These are phyloP conservation scores for Scleroderma citrinum DNA, from an alignment of 768 basidiomycete genomes.

Conservation along the genomic window DNA sequence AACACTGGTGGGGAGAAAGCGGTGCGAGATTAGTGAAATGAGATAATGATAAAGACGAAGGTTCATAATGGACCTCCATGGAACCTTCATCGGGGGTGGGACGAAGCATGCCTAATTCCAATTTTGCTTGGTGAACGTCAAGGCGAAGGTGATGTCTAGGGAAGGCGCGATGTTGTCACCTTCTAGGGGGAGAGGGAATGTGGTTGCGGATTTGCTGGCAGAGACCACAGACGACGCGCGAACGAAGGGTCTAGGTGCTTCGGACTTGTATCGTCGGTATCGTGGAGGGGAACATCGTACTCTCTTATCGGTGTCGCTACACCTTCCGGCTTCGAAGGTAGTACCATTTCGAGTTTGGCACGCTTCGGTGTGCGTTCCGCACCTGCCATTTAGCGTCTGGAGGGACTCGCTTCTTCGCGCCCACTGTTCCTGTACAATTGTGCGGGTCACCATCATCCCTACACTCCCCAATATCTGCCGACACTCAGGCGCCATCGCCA, in stretches of 20 bases:
- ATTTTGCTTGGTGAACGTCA: slow-evolving; percentile 17
- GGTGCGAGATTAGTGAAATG: slow-evolving; percentile 18
- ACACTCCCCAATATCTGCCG: no score
- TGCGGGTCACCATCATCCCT: background rate
- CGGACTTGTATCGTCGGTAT: slow-evolving; percentile 7
- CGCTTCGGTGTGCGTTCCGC: slow-evolving; percentile 20
- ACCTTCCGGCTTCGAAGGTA: slow-evolving; percentile 4
- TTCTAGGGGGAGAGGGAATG: slow-evolving; percentile 20
- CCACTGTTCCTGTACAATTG: background rate
- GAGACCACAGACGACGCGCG: slow-evolving; percentile 20
- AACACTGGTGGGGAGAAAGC: slow-evolving; percentile 10
- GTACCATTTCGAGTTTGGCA: slow-evolving; percentile 18
- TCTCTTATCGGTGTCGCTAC: slow-evolving; percentile 8
- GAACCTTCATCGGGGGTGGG: slow-evolving; percentile 14
- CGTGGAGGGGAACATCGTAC: slow-evolving; percentile 17
- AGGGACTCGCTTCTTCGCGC: slow-evolving; percentile 25
- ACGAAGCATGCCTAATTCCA: slow-evolving; percentile 22
- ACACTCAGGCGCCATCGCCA: no score
- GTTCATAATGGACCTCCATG: slow-evolving; percentile 23
- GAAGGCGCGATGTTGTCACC: slow-evolving; percentile 7
- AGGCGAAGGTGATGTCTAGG: slow-evolving; percentile 23
- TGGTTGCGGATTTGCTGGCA: slow-evolving; percentile 7
- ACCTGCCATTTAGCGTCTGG: slow-evolving; percentile 17
- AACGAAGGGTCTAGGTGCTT: slow-evolving; percentile 3
- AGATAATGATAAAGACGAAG: slow-evolving; percentile 7